These are phyloP conservation scores for Penicillium sp. DNA, from an alignment of 2,329 filamentous ascomycete species.

Conservation along the genomic window DNA sequence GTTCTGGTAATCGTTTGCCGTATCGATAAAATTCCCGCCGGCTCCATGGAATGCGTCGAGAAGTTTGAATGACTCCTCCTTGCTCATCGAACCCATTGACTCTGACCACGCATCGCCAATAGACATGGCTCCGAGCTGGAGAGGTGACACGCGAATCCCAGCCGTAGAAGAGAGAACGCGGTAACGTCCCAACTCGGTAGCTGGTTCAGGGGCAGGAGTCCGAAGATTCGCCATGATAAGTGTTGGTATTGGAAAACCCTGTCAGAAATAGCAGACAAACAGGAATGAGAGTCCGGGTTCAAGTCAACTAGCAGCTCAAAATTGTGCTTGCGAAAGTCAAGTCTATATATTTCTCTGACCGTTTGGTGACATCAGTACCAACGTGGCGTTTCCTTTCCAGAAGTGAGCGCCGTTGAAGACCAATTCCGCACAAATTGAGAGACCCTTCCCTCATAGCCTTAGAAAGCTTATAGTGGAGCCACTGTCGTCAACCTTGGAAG, in stretches of 20 bases:
- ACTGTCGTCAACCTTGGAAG: not conserved
- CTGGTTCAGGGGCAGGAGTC: not conserved
- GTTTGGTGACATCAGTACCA: not conserved
- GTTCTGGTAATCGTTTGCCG: not conserved
- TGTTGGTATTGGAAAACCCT: not conserved
- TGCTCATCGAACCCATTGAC: not conserved
- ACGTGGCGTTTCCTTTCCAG: not conserved
- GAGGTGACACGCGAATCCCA: not conserved
- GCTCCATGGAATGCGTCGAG: not conserved
- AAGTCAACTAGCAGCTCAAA: not conserved
- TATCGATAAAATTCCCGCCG: not conserved
- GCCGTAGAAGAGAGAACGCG: not conserved
- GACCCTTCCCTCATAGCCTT: not conserved
- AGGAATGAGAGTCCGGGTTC: not conserved
- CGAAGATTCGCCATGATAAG: not conserved
- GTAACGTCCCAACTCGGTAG: not conserved
- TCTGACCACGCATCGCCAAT: not conserved
- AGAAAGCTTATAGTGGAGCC: not conserved
- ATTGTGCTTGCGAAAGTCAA: not conserved
- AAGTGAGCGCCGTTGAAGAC: not conserved
- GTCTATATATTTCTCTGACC: not conserved
- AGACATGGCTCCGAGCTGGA: not conserved
- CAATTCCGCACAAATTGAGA: not conserved
- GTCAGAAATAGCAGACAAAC: not conserved
- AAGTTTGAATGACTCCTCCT: not conserved